phyloP scores from a whole-genome alignment of 2,329 filamentous ascomycete species.

The Alternaria triticina region DNA sequence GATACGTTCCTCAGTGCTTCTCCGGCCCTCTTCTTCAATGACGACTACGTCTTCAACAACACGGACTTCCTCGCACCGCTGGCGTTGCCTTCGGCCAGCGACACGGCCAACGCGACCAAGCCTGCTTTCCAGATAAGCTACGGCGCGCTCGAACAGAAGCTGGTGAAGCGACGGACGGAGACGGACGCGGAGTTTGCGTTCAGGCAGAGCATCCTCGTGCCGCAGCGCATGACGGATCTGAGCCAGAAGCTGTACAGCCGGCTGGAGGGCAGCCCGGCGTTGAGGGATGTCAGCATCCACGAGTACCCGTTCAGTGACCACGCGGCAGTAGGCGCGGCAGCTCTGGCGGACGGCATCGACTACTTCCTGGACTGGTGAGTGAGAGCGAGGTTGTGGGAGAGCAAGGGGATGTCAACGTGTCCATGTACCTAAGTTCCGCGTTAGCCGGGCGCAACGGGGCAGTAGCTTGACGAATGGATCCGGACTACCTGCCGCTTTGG shows the following conservation, averaged over 20 bases:
- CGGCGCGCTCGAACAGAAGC: constrained; percentile 37
- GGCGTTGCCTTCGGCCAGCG: not conserved
- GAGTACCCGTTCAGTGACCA: constrained; percentile 44
- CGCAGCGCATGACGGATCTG: constrained; percentile 33
- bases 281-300: constrained; percentile 36
- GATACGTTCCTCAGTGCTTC: constrained; percentile 56
- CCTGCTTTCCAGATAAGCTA: constrained; percentile 44
- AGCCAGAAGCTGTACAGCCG: constrained; percentile 29
- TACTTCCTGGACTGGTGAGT: constrained; percentile 42
- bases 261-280: constrained; percentile 24
- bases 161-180: constrained; percentile 33
- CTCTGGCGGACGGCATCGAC: constrained; percentile 40
- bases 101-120: constrained; percentile 17
- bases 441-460: constrained; percentile 4
- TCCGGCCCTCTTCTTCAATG: constrained; percentile 58
- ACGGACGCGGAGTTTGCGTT: constrained; percentile 34
- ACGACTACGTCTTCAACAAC: constrained; percentile 47
- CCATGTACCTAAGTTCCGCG: not conserved
- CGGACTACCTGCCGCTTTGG: constrained; percentile 12
- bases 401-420: not conserved
- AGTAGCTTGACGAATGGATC: not conserved
- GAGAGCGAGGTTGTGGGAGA: not conserved
- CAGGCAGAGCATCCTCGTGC: constrained; percentile 29
- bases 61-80: constrained; percentile 30
- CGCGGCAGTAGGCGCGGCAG: constrained; percentile 35